Percentiles rank a stretch among this genome's conserved stretches.
These are phyloP conservation scores for Microcyclosporella mali DNA, from an alignment of 2,329 filamentous ascomycete genomes.

Conservation along the genomic window DNA sequence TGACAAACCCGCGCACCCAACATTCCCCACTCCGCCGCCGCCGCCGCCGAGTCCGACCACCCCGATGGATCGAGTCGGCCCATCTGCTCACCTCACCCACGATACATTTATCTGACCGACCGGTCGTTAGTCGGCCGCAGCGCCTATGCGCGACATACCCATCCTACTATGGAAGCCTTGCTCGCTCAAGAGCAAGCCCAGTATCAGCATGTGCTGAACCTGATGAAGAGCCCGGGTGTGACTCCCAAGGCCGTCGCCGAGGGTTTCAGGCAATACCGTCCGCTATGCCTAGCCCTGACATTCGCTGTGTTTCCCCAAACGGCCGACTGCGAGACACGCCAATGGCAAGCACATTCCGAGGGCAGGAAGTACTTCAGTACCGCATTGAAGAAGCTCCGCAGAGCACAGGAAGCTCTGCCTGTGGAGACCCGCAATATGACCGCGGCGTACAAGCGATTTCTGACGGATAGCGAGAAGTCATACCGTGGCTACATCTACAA, in stretches of 20 bases:
- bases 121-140: constrained; percentile 9
- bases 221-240: constrained; percentile 23
- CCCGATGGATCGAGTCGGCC: constrained; percentile 53
- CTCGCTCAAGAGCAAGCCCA: constrained; percentile 26
- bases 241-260: constrained; percentile 20
- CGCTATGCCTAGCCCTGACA: constrained; percentile 64
- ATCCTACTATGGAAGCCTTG: constrained; percentile 29
- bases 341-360: constrained; percentile 74
- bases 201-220: constrained; percentile 23
- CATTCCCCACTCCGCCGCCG: background rate
- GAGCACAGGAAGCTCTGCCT: constrained; percentile 46
- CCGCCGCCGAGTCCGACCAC: constrained; percentile 18
- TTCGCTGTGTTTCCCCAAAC: constrained; percentile 64
- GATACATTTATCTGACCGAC: constrained; percentile 5
- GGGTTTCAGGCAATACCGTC: constrained; percentile 49
- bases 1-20: background rate
- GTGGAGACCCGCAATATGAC: constrained; percentile 69
- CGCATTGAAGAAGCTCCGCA: constrained; percentile 50
- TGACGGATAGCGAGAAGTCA: constrained; percentile 81
- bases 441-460: constrained; percentile 74
- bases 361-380: constrained; percentile 75
- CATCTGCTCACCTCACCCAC: background rate
- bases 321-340: constrained; percentile 59
- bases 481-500: constrained; percentile 81
- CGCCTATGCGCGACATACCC: constrained; percentile 23